Base-by-base conservation (phyloP, 805 yeast species). In the Kuraishia molischiana region DNA sequence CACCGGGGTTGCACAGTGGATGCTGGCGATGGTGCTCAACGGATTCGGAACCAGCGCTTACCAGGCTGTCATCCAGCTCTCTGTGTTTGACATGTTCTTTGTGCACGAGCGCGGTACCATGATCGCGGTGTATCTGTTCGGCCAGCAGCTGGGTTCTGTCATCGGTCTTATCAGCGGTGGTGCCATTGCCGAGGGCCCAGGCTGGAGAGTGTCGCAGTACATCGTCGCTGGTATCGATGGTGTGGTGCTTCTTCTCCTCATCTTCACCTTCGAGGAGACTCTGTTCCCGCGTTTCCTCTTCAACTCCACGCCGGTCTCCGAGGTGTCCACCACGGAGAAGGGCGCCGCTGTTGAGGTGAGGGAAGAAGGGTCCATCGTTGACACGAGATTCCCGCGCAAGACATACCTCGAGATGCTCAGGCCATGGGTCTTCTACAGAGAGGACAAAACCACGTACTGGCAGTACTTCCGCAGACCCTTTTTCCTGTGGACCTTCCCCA, bases 401-500 rank as follows among this genome's bases (percentile, higher is more conserved):
- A 31, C 41, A 13, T 40, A 40, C 24, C 3, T 20, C 11, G 19
- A 42, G 34, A 17, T 19, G 3, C 14, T 40, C 4, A 37, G 20
- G 13, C 29, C 38, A 10, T 42, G 42, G 40, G 24, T 15, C 11
- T 37, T 22, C 29, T 38, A 36, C 20, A 33, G 37, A 8, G 39
- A 38, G 20, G 45, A 42, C 32, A 24, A 19, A 21, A 31, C 39
- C 13, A 38, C 42, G 11, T 40, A 40, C 34, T 40, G 41, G 43
- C 35, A 37, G 24, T 42, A 40, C 29, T 42, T 42, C 37, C 35
- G 33, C 26, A 32, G 45, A 17, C 45, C 43, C 8, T 40, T 42
- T 24, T 24, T 37, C 19, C 24, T 42, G 3, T 30, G 39, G 32
- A 13, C 32, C 14, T 59, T 69, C 35, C 74, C 75, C 2, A 67